Base-by-base conservation (phyloP, 768 basidiomycete genomes). In the Coprinopsis cinerea region DNA sequence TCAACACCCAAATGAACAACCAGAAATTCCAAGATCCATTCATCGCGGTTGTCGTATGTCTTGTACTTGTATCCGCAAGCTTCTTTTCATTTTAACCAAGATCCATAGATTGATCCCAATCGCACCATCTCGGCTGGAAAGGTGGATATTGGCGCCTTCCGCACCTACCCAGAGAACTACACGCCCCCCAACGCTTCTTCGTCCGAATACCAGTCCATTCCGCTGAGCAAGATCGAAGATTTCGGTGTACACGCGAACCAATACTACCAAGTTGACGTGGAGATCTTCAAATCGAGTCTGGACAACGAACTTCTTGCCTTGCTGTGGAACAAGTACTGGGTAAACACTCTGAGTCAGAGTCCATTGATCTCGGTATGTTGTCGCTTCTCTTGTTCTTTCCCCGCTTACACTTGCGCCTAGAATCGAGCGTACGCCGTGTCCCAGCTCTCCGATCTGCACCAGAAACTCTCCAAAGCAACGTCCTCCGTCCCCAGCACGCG, bases 321-420 rank as follows among this genome's bases (percentile, higher is more conserved):
- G 61, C 68, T 99, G 47, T 98, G 95, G 95, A 98, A 99, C 69
- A 98, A 97, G 68, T 99, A 99, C 59, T 99, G 96, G 96, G 92
- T 96, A 22, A 93, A 93, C 59, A 99, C 96, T 2, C 74, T 99
- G 32, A 92, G 89, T 58, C 90, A 92, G 61, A 95, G 91, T 61
- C 87, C 93, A 3, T 66, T 98, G 42, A 87, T 97, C 44, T 92
- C 92, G 18, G 95, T 97, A 50, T 25, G 83, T 64, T 25, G 28
- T n/a, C n/a, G 7, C 26, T 37, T 48, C 35, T 43, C 4, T 11
- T 37, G 23, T 34, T 1, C 30, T 32, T 15, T 7, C 15, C 15
- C 30, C 30, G 30, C 30, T 32, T 32, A 15, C 30, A 32, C 30
- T 32, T 32, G 4, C 2, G n/a, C 39, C 6, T 57, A 99, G 95